Evolutionary conservation across 345 rosid species (phyloP).

Genomic region (Draba incana): DNA sequence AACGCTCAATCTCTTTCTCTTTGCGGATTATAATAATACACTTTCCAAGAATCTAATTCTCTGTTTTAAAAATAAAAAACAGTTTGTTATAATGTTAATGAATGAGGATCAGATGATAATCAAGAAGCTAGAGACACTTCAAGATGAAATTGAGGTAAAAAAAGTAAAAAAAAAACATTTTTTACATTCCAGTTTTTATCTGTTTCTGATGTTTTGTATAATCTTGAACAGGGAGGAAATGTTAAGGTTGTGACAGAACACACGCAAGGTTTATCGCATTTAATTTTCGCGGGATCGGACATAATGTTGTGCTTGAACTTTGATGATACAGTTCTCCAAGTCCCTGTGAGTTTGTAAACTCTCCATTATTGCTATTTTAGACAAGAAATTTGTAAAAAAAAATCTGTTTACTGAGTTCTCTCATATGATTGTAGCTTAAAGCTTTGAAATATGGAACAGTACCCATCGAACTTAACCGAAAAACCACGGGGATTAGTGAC

Average conservation of each 20-base stretch:
- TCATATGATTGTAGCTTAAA: constrained; percentile 53
- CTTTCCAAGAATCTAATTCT: background rate
- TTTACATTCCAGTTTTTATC: background rate
- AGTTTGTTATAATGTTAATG: constrained; percentile 62
- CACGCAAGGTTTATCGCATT: constrained; percentile 56
- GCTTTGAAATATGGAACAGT: constrained; percentile 74
- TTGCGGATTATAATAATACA: constrained; percentile 1
- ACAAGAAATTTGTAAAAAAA: no score
- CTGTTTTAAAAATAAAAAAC: background rate
- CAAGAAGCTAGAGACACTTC: constrained; percentile 44
- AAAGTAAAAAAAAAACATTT: no score
- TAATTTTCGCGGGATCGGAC: constrained; percentile 67
- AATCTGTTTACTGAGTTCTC: no score
- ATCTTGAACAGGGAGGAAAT: constrained; percentile 48
- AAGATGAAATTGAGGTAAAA: constrained; percentile 53
- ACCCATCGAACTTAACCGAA: constrained; percentile 49
- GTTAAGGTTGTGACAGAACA: constrained; percentile 48
- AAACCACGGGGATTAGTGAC: constrained; percentile 41
- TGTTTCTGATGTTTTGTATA: constrained; percentile 11
- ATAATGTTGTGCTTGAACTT: constrained; percentile 59
- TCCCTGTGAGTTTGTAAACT: constrained; percentile 53
- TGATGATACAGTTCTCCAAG: constrained; percentile 62
- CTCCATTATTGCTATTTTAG: background rate
- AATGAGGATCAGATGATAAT: constrained; percentile 39
- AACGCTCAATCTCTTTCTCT: constrained; percentile 14